Evolutionary conservation across 495 filamentous ascomycete species (phyloP).

Genomic region (Bombardia bombarda): DNA sequence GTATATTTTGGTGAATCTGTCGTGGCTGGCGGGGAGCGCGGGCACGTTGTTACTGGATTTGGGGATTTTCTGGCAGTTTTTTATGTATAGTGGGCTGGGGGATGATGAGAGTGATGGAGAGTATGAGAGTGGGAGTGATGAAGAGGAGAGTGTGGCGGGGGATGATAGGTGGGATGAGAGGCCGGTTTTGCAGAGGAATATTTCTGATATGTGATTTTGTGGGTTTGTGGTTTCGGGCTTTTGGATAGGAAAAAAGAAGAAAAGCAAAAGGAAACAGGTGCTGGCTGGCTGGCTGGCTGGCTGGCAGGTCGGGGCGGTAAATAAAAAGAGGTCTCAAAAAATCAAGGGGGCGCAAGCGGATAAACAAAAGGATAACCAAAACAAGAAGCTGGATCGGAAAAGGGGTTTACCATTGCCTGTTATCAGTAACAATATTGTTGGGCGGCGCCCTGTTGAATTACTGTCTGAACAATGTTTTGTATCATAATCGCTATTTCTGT

Average conservation of each 20-base stretch:
- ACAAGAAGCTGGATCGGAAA: too few relatives aligned
- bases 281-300: too few relatives aligned
- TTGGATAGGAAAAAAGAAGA: slow-evolving; percentile 6
- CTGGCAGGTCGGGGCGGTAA: neutral
- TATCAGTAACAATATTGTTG: too few relatives aligned
- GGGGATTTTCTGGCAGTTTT: slow-evolving; percentile 87
- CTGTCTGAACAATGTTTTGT: too few relatives aligned
- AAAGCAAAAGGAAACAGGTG: neutral
- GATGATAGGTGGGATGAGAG: slow-evolving; percentile 25
- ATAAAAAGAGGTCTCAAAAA: neutral
- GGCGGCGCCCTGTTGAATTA: too few relatives aligned
- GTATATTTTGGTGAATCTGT: slow-evolving; percentile 81
- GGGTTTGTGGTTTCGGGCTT: neutral
- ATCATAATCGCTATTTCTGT: too few relatives aligned
- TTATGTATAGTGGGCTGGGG: slow-evolving; percentile 54
- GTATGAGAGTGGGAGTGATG: slow-evolving; percentile 2
- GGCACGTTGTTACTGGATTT: slow-evolving; percentile 80
- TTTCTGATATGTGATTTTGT: slow-evolving; percentile 10
- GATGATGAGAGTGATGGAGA: slow-evolving; percentile 7
- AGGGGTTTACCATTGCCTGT: too few relatives aligned
- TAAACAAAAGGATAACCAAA: neutral
- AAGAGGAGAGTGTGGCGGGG: slow-evolving; percentile 22
- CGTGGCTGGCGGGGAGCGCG: slow-evolving; percentile 82
- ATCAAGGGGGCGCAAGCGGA: neutral
- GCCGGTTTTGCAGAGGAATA: slow-evolving; percentile 30